Percentiles rank a stretch among this genome's conserved stretches.
phyloP scores from a whole-genome alignment of 345 rosid species.

The Eucalyptus brandiana region DNA sequence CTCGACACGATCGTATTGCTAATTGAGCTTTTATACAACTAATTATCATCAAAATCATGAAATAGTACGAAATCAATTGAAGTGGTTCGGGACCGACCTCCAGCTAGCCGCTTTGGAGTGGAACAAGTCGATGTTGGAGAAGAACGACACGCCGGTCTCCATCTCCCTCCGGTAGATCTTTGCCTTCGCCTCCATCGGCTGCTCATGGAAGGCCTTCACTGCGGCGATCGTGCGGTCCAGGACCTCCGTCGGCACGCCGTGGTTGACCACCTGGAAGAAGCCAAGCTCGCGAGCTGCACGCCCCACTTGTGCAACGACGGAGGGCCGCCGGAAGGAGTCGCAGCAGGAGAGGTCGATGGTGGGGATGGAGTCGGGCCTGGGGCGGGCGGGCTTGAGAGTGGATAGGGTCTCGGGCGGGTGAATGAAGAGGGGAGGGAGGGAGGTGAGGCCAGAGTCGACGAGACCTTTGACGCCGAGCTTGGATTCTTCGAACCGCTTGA shows the following conservation, averaged over 20 bases:
- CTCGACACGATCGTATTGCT: not conserved
- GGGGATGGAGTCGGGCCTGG: too few species aligned
- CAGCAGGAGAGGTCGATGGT: too few species aligned
- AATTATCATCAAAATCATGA: not conserved
- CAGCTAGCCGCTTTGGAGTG: conserved; percentile 50
- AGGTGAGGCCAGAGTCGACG: too few species aligned
- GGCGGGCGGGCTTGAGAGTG: too few species aligned
- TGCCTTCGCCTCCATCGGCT: conserved; percentile 19
- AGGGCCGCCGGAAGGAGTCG: too few species aligned
- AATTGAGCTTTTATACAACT: not conserved
- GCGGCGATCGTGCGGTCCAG: conserved; percentile 12
- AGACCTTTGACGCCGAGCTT: too few species aligned
- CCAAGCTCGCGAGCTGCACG: too few species aligned
- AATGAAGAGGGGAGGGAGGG: too few species aligned
- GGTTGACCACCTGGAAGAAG: too few species aligned
- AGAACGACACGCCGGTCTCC: conserved; percentile 11
- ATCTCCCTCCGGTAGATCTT: conserved; percentile 4
- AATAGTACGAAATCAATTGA: not conserved
- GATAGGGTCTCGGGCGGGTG: too few species aligned
- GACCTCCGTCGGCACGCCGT: not conserved
- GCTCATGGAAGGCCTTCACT: conserved; percentile 13
- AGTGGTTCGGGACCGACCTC: conserved; percentile 12
- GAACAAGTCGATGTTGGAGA: conserved; percentile 33
- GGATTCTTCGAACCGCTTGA: too few species aligned
- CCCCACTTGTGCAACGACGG: too few species aligned